phyloP scores from a whole-genome alignment of 2,329 filamentous ascomycete species.

The Phialophora tarda region DNA sequence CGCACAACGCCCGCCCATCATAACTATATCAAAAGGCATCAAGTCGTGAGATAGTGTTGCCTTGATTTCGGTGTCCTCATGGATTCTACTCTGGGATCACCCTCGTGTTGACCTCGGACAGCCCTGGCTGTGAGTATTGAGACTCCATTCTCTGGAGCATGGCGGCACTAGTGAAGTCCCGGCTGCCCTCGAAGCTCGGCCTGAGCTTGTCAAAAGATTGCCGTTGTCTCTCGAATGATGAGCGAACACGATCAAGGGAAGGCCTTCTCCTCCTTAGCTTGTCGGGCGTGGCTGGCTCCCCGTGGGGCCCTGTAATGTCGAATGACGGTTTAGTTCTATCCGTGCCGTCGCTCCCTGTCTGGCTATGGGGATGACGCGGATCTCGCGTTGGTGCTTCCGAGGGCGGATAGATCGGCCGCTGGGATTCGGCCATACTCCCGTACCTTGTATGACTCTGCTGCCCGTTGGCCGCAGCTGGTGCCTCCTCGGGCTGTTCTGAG shows the following conservation, averaged over 20 bases:
- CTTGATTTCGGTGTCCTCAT: conserved; percentile 18
- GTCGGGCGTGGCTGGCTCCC: conserved; percentile 65
- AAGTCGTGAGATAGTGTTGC: conserved; percentile 26
- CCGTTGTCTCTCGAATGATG: conserved; percentile 86
- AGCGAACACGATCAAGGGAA: conserved; percentile 72
- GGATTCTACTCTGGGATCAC: conserved; percentile 29
- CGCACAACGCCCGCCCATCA: conserved; percentile 12
- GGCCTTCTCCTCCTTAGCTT: conserved; percentile 50
- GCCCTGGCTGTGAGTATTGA: conserved; percentile 56
- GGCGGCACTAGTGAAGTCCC: conserved; percentile 89
- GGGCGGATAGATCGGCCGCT: conserved; percentile 90
- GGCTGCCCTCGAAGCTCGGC: conserved; percentile 82
- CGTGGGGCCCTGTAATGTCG: conserved; percentile 48
- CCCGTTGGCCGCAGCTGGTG: conserved; percentile 47
- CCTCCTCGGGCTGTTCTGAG: conserved; percentile 59
- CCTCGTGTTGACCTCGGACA: conserved; percentile 30
- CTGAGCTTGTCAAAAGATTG: conserved; percentile 85
- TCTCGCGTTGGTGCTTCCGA: conserved; percentile 83
- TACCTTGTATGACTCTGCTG: conserved; percentile 42
- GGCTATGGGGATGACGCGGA: conserved; percentile 77
- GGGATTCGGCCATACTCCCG: conserved; percentile 77
- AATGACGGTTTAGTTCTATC: conserved; percentile 68
- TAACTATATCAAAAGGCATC: conserved; percentile 26
- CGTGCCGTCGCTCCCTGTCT: conserved; percentile 92
- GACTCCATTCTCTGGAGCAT: conserved; percentile 84